These are phyloP conservation scores for Calocybe indica DNA, from an alignment of 768 basidiomycete genomes.

Conservation along the genomic window DNA sequence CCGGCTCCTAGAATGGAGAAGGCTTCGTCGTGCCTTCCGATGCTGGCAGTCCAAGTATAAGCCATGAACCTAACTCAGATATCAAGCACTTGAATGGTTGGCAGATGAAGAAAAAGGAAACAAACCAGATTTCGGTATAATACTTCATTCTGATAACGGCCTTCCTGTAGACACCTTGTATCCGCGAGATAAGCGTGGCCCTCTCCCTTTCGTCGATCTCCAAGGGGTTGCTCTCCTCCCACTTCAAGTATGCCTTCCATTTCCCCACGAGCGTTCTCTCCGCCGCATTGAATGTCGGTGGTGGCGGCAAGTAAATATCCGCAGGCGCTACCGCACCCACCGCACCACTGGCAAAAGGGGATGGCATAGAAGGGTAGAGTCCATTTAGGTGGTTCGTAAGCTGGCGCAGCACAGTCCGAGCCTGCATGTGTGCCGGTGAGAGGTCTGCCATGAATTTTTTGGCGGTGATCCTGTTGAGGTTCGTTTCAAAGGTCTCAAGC, in stretches of 20 bases:
- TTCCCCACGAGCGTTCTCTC: slow-evolving; percentile 74
- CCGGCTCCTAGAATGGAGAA: slow-evolving; percentile 76
- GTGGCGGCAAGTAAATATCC: slow-evolving; percentile 58
- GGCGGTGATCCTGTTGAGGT: slow-evolving; percentile 86
- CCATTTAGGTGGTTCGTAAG: slow-evolving; percentile 63
- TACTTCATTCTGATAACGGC: slow-evolving; percentile 90
- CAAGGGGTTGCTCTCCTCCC: slow-evolving; percentile 93
- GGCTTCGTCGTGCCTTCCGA: slow-evolving; percentile 80
- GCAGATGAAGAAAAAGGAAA: slow-evolving; percentile 22
- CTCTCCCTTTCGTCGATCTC: slow-evolving; percentile 86
- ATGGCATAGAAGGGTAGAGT: slow-evolving; percentile 39
- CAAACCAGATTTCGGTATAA: slow-evolving; percentile 86
- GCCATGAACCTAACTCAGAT: slow-evolving; percentile 77
- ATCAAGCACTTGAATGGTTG: neutral
- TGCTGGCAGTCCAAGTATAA: slow-evolving; percentile 70
- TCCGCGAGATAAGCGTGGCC: slow-evolving; percentile 54
- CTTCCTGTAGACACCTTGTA: slow-evolving; percentile 83
- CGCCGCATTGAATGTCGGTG: slow-evolving; percentile 64
- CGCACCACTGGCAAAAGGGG: neutral
- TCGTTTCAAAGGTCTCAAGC: slow-evolving; percentile 86
- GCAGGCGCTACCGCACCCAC: slow-evolving; percentile 28
- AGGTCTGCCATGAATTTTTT: slow-evolving; percentile 95
- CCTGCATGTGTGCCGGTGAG: slow-evolving; percentile 94
- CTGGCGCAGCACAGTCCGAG: slow-evolving; percentile 81
- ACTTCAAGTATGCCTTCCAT: slow-evolving; percentile 92